Conservation (phyloP, 2,329 filamentous ascomycete genomes). For the Sarocladium strictum region DNA sequence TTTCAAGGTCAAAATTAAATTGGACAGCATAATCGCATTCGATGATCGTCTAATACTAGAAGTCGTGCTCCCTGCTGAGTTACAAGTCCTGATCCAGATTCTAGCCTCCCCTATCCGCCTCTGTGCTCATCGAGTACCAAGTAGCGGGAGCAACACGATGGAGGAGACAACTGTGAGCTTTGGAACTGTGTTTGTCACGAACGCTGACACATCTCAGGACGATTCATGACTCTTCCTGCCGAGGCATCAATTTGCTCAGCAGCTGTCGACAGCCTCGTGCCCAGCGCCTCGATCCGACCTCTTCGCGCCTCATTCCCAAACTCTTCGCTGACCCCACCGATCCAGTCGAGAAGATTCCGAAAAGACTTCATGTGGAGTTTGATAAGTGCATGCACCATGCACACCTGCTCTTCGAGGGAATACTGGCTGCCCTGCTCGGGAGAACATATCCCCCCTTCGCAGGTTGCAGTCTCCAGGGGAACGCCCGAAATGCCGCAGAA, state of each 20-base stretch:
- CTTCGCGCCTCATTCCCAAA: background rate
- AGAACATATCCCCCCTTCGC: background rate
- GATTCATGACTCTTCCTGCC: background rate
- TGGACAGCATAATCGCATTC: no score
- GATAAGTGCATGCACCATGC: background rate
- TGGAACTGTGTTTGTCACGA: no score
- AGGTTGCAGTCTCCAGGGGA: background rate
- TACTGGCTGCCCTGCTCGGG: background rate
- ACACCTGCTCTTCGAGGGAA: background rate
- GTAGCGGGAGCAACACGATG: no score
- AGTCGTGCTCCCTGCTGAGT: no score
- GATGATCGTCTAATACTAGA: no score
- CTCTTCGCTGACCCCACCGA: background rate
- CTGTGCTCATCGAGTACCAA: no score
- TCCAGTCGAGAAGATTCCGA: background rate
- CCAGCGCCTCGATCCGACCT: background rate
- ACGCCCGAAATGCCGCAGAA: background rate
- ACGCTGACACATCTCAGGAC: no score
- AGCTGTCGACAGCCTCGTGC: background rate
- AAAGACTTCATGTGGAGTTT: background rate
- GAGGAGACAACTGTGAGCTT: no score
- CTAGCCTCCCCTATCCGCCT: no score
- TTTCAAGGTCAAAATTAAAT: no score
- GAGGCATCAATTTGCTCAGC: background rate
- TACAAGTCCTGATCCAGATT: no score